Base-by-base conservation (phyloP, 2,329 filamentous ascomycete species). In the Talaromyces sp. region DNA sequence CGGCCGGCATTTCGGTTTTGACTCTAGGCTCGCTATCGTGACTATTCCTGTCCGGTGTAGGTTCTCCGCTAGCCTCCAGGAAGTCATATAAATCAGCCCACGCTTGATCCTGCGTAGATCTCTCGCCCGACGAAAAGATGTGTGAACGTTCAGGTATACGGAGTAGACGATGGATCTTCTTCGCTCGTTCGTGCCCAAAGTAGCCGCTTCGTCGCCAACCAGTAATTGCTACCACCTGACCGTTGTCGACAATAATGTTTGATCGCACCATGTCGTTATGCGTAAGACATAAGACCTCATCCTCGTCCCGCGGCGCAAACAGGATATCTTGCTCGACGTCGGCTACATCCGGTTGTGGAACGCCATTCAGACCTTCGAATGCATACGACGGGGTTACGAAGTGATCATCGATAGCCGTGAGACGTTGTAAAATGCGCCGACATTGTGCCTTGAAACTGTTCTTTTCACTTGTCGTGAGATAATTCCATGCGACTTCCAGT, bases 121-220 rank as follows among this genome's bases (percentile, higher is more conserved):
- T 62, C 24, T 67, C 60, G 39, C 62, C 65, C 56, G 65, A 24
- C 9, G 22, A 63, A 41, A 31, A 67, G 39, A 63, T 66, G 54
- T 68, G 64, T 22, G 66, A 65, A 10, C 67, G 65, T 16, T 67
- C 69, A 2, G 70, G 71, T 61, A 72, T 70, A 63, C 76, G 72
- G 24, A 76, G 69, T 58, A 71, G 68, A 56, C 66, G 70, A 66
- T 80, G 78, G 50, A 79, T 67, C 59, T 71, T 72, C 45, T 70
- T 70, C 39, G 74, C 75, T 60, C 75, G 71, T 43, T 72, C 68
- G 47, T 72, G 70, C 16, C 77, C 76, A 68, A 80, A 80, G 62
- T 74, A 78, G 47, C 78, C 78, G 54, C 76, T 73, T 62, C 76
- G 71, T 62, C 73, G 71, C 78, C 78, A 80, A n/a, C 75, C 76